A percentile compares a stretch with the other conserved stretches of the same genome.
Evolutionary conservation across 2,329 filamentous ascomycete genomes (phyloP).

Genomic region (Alternaria sp.): DNA sequence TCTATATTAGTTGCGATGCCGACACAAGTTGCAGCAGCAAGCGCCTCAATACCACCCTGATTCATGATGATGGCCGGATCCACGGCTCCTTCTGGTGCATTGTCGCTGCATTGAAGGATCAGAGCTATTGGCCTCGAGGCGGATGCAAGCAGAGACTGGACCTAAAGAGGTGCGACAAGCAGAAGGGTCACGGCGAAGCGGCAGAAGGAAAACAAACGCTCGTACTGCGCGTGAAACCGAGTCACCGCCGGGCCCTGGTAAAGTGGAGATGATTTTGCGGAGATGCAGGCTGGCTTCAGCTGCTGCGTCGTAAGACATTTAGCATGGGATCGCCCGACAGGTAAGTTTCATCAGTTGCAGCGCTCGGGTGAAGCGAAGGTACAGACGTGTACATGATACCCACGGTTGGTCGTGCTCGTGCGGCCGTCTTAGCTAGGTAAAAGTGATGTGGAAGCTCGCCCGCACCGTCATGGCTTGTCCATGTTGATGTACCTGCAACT

Average conservation of each 20-base stretch:
- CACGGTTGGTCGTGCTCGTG: slow-evolving; percentile 11
- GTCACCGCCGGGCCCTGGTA: slow-evolving; percentile 19
- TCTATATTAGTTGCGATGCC: slow-evolving; percentile 35
- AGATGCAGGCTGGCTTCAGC: slow-evolving; percentile 22
- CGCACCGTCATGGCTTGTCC: slow-evolving; percentile 2
- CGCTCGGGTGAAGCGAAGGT: slow-evolving; percentile 19
- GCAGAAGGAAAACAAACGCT: slow-evolving; percentile 26
- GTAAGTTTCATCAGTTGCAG: slow-evolving; percentile 25
- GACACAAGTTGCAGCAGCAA: slow-evolving; percentile 27
- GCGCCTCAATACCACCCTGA: slow-evolving; percentile 24
- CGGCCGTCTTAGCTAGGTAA: slow-evolving; percentile 5
- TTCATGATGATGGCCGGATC: slow-evolving; percentile 19
- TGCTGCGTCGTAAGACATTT: slow-evolving; percentile 22
- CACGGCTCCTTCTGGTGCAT: slow-evolving; percentile 13
- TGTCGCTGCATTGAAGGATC: slow-evolving; percentile 13
- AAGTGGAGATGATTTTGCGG: slow-evolving; percentile 15
- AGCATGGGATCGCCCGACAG: slow-evolving; percentile 21
- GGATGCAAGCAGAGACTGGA: slow-evolving; percentile 21
- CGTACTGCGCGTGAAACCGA: slow-evolving; percentile 27
- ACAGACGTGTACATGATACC: slow-evolving; percentile 19
- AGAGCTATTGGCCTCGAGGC: slow-evolving; percentile 4
- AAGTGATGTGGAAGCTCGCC: neutral
- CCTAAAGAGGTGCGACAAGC: slow-evolving; percentile 26
- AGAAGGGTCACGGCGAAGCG: slow-evolving; percentile 23
- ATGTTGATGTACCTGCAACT: slow-evolving; percentile 15